Conservation (phyloP, 352 stramenopile species). For the Phytophthora foliorum region DNA sequence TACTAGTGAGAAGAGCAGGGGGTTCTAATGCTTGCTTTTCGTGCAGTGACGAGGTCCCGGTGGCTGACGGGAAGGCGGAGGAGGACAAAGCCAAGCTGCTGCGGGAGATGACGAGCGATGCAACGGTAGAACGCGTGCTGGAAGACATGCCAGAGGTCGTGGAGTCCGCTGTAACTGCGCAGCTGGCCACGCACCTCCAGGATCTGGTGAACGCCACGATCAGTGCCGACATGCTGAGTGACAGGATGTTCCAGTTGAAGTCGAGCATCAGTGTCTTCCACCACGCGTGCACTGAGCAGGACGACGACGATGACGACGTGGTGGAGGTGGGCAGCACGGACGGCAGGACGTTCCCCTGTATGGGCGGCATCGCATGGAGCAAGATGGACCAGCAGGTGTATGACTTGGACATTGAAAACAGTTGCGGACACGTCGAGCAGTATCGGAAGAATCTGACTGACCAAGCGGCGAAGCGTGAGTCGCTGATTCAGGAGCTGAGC, state of each 20-base stretch:
- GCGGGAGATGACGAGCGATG: constrained; percentile 51
- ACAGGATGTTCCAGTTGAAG: constrained; percentile 91
- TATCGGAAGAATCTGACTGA: constrained; percentile 79
- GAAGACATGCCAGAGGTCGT: constrained; percentile 74
- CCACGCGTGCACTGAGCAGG: constrained; percentile 63
- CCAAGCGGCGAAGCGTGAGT: constrained; percentile 71
- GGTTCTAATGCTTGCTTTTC: constrained; percentile 15
- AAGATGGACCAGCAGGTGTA: constrained; percentile 85
- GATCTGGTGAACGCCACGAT: constrained; percentile 85
- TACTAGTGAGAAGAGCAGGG: background rate
- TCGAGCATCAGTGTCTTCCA: constrained; percentile 82
- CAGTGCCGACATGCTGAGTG: constrained; percentile 85
- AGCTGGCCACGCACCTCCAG: constrained; percentile 62
- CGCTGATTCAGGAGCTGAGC: constrained; percentile 63
- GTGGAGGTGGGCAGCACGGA: constrained; percentile 23
- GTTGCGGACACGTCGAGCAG: constrained; percentile 78
- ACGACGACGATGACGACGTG: constrained; percentile 26
- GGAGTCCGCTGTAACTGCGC: constrained; percentile 61
- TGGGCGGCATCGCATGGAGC: constrained; percentile 71
- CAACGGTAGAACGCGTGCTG: constrained; percentile 56
- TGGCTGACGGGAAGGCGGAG: constrained; percentile 40
- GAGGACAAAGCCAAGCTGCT: constrained; percentile 40
- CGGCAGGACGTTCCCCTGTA: constrained; percentile 36
- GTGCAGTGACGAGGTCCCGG: constrained; percentile 41
- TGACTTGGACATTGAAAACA: constrained; percentile 79